These are phyloP conservation scores for Astrothelium macrocarpum DNA, from an alignment of 495 filamentous ascomycete species.

Conservation along the genomic window DNA sequence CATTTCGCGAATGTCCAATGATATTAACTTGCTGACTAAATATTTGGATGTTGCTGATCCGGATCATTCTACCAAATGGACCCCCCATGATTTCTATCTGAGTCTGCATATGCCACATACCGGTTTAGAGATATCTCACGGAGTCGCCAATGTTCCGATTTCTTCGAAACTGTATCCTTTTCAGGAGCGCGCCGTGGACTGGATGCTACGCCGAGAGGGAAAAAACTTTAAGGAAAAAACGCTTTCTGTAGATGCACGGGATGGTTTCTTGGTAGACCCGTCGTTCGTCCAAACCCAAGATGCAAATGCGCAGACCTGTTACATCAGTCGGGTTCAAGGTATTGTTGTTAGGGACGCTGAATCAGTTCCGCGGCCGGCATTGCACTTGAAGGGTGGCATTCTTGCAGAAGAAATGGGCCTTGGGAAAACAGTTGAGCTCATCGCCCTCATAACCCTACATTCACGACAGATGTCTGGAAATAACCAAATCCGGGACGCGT, in stretches of 20 bases:
- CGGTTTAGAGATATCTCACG: conserved; percentile 30
- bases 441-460: conserved; percentile 64
- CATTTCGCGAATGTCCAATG: neutral
- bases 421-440: conserved; percentile 87
- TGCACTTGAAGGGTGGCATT: conserved; percentile 47
- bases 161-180: conserved; percentile 57
- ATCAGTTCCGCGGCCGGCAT: conserved; percentile 34
- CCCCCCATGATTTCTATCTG: conserved; percentile 51
- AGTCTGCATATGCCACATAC: conserved; percentile 50
- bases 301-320: conserved; percentile 42
- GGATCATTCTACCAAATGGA: conserved; percentile 16
- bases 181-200: conserved; percentile 59
- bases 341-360: conserved; percentile 43
- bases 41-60: conserved; percentile 9
- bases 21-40: conserved; percentile 13
- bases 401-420: conserved; percentile 95
- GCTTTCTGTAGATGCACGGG: neutral
- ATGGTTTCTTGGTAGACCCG: neutral
- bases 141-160: conserved; percentile 36
- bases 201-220: conserved; percentile 56
- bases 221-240: conserved; percentile 25
- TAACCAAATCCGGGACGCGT: conserved; percentile 22
- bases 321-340: conserved; percentile 56
- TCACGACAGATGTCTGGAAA: conserved; percentile 24
- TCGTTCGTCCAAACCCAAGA: conserved; percentile 30